Evolutionary conservation across 2,329 filamentous ascomycete species (phyloP).

Genomic region (Rachicladosporium sp.): DNA sequence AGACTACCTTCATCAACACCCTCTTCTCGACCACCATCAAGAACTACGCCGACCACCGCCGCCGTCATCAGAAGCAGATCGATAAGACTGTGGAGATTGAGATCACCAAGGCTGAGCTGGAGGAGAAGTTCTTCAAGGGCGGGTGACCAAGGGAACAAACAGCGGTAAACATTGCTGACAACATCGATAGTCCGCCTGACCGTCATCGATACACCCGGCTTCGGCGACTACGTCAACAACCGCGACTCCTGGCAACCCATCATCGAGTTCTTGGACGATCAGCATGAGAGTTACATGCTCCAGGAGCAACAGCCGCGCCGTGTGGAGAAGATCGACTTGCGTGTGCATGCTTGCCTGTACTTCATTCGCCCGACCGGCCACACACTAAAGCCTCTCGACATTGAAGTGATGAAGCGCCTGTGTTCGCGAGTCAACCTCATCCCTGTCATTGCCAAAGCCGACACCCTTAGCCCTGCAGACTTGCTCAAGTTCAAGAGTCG

Average conservation of each 20-base stretch:
- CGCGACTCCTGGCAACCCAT: slow-evolving; percentile 99
- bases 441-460: slow-evolving; percentile 95
- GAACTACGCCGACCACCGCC: slow-evolving; percentile 99
- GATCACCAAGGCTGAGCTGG: slow-evolving; percentile 98
- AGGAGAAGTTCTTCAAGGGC: slow-evolving; percentile 99
- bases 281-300: slow-evolving; percentile 99
- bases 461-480: slow-evolving; percentile 87
- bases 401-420: slow-evolving; percentile 99
- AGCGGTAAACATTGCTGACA: too few relatives aligned
- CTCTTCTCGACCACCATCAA: slow-evolving; percentile 99
- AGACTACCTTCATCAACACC: slow-evolving; percentile 99
- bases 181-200: slow-evolving; percentile 73
- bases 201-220: slow-evolving; percentile 96
- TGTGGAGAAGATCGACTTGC: slow-evolving; percentile 96
- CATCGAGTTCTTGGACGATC: slow-evolving; percentile 98
- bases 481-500: slow-evolving; percentile 89
- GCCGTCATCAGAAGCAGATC: slow-evolving; percentile 96
- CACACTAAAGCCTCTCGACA: slow-evolving; percentile 95
- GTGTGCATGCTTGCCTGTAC: slow-evolving; percentile 96
- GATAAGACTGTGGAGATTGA: slow-evolving; percentile 99
- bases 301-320: slow-evolving; percentile 98
- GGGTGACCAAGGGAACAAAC: too few relatives aligned
- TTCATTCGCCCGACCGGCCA: slow-evolving; percentile 98
- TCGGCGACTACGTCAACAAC: slow-evolving; percentile 99
- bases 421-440: slow-evolving; percentile 98